Percentiles rank a stretch among this genome's conserved stretches.
phyloP scores from a whole-genome alignment of 2,329 filamentous ascomycete species.

The Nemania serpens region DNA sequence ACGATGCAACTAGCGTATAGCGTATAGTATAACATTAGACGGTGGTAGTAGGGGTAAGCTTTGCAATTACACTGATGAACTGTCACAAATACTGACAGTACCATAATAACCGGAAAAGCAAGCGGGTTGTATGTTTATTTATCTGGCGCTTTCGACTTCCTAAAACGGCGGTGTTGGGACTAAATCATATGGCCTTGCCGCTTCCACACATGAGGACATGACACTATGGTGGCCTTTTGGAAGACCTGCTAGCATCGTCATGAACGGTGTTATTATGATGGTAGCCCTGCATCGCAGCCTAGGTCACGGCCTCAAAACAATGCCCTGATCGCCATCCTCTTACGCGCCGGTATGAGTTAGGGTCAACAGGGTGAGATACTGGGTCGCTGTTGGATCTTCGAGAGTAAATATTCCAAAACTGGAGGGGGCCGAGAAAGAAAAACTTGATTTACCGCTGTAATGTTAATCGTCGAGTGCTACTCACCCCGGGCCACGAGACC shows the following conservation, averaged over 20 bases:
- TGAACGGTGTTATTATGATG: constrained; percentile 2
- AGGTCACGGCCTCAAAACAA: constrained; percentile 1
- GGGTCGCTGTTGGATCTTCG: constrained; percentile 3
- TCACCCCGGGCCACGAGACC: constrained; percentile 7
- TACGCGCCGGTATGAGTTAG: constrained; percentile 16
- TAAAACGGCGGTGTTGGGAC: constrained; percentile 2
- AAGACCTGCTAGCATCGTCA: constrained; percentile 1
- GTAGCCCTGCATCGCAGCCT: too few relatives aligned
- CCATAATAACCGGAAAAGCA: background rate
- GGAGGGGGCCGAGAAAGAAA: constrained; percentile 16
- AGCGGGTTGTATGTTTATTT: constrained; percentile 19
- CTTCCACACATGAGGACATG: constrained; percentile 2
- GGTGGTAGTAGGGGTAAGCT: constrained; percentile 10
- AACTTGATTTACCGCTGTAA: background rate
- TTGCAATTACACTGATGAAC: constrained; percentile 20
- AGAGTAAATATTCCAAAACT: background rate
- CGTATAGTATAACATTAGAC: background rate
- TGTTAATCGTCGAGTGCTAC: background rate
- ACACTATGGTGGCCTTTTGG: background rate
- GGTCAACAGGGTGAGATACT: constrained; percentile 17
- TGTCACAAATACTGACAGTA: constrained; percentile 7
- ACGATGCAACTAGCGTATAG: constrained; percentile 11
- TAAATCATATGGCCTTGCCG: constrained; percentile 3
- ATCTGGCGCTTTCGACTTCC: background rate
- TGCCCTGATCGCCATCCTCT: background rate